These are phyloP conservation scores for Mycena polygramma DNA, from an alignment of 768 basidiomycete genomes.

Conservation along the genomic window DNA sequence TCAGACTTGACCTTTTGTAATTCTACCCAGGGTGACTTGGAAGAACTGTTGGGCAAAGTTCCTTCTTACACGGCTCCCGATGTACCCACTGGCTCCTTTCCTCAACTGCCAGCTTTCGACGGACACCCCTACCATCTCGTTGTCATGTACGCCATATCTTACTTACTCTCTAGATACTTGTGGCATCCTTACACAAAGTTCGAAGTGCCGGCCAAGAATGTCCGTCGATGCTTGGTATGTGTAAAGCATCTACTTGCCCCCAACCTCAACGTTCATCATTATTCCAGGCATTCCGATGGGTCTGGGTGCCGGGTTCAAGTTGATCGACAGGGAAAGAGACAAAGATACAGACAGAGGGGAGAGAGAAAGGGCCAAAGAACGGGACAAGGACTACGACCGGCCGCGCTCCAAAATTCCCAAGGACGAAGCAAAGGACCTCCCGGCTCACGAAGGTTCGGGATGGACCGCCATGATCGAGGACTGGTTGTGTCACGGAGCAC, in stretches of 20 bases:
- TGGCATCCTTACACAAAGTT: slow-evolving; percentile 33
- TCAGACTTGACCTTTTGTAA: slow-evolving; percentile 19
- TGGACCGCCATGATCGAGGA: slow-evolving; percentile 86
- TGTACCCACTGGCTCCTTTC: slow-evolving; percentile 49
- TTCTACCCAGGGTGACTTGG: slow-evolving; percentile 71
- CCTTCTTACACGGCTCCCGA: slow-evolving; percentile 53
- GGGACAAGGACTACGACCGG: slow-evolving; percentile 51
- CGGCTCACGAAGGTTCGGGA: slow-evolving; percentile 53
- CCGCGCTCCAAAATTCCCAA: slow-evolving; percentile 48
- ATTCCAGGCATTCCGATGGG: slow-evolving; percentile 80
- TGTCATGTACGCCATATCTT: slow-evolving; percentile 69
- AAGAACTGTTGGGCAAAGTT: slow-evolving; percentile 77
- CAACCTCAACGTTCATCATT: neutral
- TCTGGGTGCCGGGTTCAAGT: slow-evolving; percentile 81
- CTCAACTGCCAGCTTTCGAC: slow-evolving; percentile 62
- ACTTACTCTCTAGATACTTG: neutral
- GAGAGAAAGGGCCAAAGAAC: slow-evolving; percentile 53
- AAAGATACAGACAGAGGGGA: slow-evolving; percentile 54
- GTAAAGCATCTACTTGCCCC: slow-evolving; percentile 7
- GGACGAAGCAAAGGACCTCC: slow-evolving; percentile 54
- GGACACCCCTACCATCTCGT: slow-evolving; percentile 83
- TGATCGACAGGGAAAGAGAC: slow-evolving; percentile 65
- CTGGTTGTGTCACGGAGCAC: slow-evolving; percentile 69
- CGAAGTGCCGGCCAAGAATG: slow-evolving; percentile 79
- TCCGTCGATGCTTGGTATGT: slow-evolving; percentile 78